Percentiles rank a stretch among this genome's conserved stretches.
phyloP scores from a whole-genome alignment of 2,329 filamentous ascomycete genomes.

The Alternaria sp. region DNA sequence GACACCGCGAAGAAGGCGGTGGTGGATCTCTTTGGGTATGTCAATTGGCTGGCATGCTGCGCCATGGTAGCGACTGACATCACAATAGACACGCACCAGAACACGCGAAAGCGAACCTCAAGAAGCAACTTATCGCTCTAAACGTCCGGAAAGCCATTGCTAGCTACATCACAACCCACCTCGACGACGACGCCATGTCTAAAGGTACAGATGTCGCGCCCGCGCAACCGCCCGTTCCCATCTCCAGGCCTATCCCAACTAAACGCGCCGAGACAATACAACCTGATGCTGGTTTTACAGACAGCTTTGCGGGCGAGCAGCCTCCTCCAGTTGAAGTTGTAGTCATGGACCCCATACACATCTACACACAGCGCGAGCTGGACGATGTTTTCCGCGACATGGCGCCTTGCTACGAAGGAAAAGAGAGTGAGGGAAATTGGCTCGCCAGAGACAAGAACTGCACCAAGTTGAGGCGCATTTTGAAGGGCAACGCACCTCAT shows the following conservation, averaged over 20 bases:
- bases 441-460: constrained; percentile 83
- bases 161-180: constrained; percentile 78
- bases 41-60: constrained; percentile 1
- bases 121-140: constrained; percentile 82
- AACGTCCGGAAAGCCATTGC: constrained; percentile 89
- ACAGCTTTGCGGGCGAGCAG: constrained; percentile 61
- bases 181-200: constrained; percentile 70
- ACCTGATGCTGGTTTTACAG: constrained; percentile 55
- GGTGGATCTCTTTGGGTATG: constrained; percentile 83
- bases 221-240: constrained; percentile 31
- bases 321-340: constrained; percentile 72
- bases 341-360: constrained; percentile 79
- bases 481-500: constrained; percentile 82
- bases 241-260: constrained; percentile 40
- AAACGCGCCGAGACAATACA: constrained; percentile 49
- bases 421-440: constrained; percentile 93
- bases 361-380: constrained; percentile 86
- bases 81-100: constrained; percentile 74
- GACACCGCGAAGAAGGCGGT: constrained; percentile 84
- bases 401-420: constrained; percentile 83
- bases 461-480: constrained; percentile 77
- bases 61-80: constrained; percentile 25
- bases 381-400: constrained; percentile 88
- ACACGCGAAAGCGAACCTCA: constrained; percentile 86
- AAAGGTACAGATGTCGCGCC: constrained; percentile 36